phyloP scores from a whole-genome alignment of 169 alveolate species.

The Perkinsus chesapeaki region DNA sequence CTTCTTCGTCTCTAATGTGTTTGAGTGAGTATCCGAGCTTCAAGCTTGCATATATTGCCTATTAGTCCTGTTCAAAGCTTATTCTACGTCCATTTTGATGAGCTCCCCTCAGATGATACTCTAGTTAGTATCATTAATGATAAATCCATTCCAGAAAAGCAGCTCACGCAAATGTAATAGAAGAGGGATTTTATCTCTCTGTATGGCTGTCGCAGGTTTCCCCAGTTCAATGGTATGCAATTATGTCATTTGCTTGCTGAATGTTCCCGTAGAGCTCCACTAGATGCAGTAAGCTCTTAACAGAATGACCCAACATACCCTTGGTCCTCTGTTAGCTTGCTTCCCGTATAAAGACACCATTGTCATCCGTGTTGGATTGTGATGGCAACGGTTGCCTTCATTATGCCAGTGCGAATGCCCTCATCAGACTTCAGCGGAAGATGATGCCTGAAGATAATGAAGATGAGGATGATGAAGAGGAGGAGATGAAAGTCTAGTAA shows the following conservation, averaged over 20 bases:
- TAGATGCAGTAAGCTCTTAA: not conserved
- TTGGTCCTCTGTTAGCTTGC: not conserved
- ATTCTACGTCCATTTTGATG: not conserved
- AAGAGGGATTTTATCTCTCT: not conserved
- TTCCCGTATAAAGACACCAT: not conserved
- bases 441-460: not conserved
- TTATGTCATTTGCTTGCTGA: not conserved
- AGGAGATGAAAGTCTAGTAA: not conserved
- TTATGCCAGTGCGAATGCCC: not conserved
- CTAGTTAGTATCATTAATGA: not conserved
- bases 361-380: not conserved
- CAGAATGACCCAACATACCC: not conserved
- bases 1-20: not conserved
- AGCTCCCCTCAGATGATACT: not conserved
- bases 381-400: not conserved
- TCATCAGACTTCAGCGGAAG: not conserved
- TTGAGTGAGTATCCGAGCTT: not conserved
- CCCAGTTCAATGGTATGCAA: not conserved
- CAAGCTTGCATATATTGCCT: not conserved
- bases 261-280: not conserved
- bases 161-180: not conserved
- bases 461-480: not conserved
- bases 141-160: not conserved
- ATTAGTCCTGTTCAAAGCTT: not conserved
- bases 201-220: not conserved